A percentile compares a stretch with the other conserved stretches of the same genome.
Conservation (phyloP, 441 rosid genomes). For the Arabidopsis hybrid region DNA sequence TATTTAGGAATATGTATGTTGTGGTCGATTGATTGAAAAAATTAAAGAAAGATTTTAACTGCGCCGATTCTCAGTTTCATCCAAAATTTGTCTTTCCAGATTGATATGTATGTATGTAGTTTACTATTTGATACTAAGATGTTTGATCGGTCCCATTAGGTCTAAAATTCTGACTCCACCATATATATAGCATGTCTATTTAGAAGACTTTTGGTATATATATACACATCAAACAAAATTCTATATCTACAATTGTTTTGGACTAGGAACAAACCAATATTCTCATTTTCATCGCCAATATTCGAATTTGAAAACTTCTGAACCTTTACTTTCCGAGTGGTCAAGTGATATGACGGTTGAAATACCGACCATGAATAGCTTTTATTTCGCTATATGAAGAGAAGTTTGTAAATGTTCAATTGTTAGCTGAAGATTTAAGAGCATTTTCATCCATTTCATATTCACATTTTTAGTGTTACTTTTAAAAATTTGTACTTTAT, state of each 20-base stretch:
- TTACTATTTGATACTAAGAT: not conserved
- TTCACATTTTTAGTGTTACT: no score
- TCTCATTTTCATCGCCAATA: not conserved
- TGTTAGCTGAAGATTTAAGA: not conserved
- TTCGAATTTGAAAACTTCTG: no score
- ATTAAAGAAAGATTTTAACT: not conserved
- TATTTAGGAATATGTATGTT: conserved; percentile 17
- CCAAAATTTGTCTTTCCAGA: not conserved
- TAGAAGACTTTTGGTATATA: no score
- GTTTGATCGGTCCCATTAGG: not conserved
- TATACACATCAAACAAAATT: no score
- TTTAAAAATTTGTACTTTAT: not conserved
- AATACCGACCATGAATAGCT: not conserved
- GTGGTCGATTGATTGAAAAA: conserved; percentile 9
- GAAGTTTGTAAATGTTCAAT: not conserved
- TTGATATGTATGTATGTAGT: not conserved
- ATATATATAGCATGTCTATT: not conserved
- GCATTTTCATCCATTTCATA: no score
- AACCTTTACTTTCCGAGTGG: no score
- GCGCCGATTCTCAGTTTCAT: conserved; percentile 3
- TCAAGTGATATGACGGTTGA: not conserved
- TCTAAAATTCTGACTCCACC: not conserved
- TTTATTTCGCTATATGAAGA: not conserved
- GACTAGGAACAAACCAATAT: not conserved
- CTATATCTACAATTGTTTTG: no score